Conservation (phyloP, 192 early-diverging fungal genomes). For the Backusella liffmaniae region DNA sequence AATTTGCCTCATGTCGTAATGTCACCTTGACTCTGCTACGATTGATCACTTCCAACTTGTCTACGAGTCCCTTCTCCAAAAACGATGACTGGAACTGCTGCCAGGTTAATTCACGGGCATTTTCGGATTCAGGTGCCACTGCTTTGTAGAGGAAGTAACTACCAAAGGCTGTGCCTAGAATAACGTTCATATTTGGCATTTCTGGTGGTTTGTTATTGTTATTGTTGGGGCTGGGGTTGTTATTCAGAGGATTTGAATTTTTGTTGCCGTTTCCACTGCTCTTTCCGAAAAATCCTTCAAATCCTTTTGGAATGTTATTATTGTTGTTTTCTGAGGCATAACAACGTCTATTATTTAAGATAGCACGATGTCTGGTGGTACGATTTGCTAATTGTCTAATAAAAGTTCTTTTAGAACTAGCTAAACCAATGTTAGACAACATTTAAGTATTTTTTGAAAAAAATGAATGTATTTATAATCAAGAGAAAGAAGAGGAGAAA, state of each 20-base stretch:
- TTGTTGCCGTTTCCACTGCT: slow-evolving; percentile 17
- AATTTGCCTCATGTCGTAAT: slow-evolving; percentile 63
- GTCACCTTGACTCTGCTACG: slow-evolving; percentile 78
- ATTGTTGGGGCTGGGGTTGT: neutral
- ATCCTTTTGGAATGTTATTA: slow-evolving; percentile 57
- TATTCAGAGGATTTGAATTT: neutral
- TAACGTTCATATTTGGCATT: slow-evolving; percentile 43
- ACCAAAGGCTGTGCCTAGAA: slow-evolving; percentile 43
- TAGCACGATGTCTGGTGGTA: slow-evolving; percentile 1
- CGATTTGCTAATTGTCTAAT: neutral
- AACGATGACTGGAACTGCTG: slow-evolving; percentile 87
- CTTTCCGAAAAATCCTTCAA: slow-evolving; percentile 69
- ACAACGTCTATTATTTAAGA: slow-evolving; percentile 2
- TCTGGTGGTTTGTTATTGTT: slow-evolving; percentile 23
- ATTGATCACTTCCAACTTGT: slow-evolving; percentile 87
- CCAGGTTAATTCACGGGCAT: slow-evolving; percentile 78
- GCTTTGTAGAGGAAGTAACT: slow-evolving; percentile 50
- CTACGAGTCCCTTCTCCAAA: slow-evolving; percentile 89
- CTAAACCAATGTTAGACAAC: neutral
- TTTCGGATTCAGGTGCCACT: slow-evolving; percentile 39
- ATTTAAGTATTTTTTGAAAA: slow-evolving; percentile 9
- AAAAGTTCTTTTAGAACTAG: neutral
- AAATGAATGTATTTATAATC: neutral
- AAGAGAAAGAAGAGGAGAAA: neutral
- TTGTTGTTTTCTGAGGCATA: neutral